Percentiles rank a stretch among this genome's conserved stretches.
phyloP scores from a whole-genome alignment of 2,329 filamentous ascomycete species.

The Aspergillus caelatus region DNA sequence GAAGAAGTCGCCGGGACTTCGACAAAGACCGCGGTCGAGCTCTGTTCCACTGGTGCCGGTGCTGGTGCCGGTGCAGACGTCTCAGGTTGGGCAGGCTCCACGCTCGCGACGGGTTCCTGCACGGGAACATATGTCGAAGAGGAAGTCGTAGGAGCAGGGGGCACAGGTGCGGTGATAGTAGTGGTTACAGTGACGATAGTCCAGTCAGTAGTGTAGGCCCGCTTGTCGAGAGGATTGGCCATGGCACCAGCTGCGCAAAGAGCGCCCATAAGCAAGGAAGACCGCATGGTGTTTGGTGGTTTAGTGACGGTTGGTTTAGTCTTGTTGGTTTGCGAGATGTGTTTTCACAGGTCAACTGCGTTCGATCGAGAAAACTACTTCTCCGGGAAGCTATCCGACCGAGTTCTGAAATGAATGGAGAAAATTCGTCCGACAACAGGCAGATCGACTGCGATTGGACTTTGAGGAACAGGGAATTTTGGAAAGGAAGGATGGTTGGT shows the following conservation, averaged over 20 bases:
- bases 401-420: slow-evolving; percentile 9
- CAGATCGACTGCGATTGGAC: slow-evolving; percentile 40
- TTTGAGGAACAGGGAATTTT: neutral
- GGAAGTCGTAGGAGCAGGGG: slow-evolving; percentile 17
- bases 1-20: slow-evolving; percentile 2
- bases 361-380: slow-evolving; percentile 32
- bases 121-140: slow-evolving; percentile 13
- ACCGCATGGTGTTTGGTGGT: slow-evolving; percentile 33
- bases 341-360: slow-evolving; percentile 37
- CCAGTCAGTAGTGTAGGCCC: slow-evolving; percentile 40
- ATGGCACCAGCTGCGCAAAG: slow-evolving; percentile 39
- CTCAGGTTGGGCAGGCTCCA: neutral
- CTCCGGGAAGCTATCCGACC: slow-evolving; percentile 38
- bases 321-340: slow-evolving; percentile 13
- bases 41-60: slow-evolving; percentile 1
- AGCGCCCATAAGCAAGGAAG: slow-evolving; percentile 37
- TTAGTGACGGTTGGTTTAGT: neutral
- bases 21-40: neutral
- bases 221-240: slow-evolving; percentile 39
- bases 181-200: slow-evolving; percentile 40
- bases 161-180: slow-evolving; percentile 31
- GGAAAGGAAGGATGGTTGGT: slow-evolving; percentile 4
- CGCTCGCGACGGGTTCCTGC: slow-evolving; percentile 4
- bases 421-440: slow-evolving; percentile 20
- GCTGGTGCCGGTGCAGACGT: neutral